Evolutionary conservation across 2,329 filamentous ascomycete species (phyloP).

Genomic region (Rhynchosporium secalis): DNA sequence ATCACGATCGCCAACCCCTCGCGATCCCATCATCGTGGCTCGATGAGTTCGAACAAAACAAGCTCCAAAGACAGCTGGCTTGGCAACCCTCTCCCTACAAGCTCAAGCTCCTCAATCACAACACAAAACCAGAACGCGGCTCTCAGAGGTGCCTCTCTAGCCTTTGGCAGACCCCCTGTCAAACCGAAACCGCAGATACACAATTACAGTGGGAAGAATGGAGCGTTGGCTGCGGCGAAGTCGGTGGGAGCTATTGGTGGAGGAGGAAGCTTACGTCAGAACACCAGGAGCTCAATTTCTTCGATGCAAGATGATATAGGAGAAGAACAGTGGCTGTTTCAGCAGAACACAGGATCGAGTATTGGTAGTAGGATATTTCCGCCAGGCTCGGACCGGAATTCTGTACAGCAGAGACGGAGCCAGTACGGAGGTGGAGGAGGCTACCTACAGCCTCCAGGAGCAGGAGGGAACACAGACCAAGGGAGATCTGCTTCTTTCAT

Average conservation of each 20-base stretch:
- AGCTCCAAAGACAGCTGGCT: slow-evolving; percentile 22
- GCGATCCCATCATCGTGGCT: slow-evolving; percentile 28
- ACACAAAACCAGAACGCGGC: slow-evolving; percentile 45
- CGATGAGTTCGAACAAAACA: slow-evolving; percentile 26
- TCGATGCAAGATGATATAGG: slow-evolving; percentile 38
- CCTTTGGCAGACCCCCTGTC: slow-evolving; percentile 47
- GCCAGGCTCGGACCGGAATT: slow-evolving; percentile 22
- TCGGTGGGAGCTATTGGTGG: slow-evolving; percentile 38
- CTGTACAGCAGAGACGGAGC: slow-evolving; percentile 22
- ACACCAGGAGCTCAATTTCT: slow-evolving; percentile 7
- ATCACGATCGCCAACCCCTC: slow-evolving; percentile 26
- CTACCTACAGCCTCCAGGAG: slow-evolving; percentile 28
- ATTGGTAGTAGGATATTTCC: slow-evolving; percentile 23
- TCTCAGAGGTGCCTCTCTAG: slow-evolving; percentile 49
- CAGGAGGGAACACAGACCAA: slow-evolving; percentile 21
- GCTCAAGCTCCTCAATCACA: slow-evolving; percentile 7
- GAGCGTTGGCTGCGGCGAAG: slow-evolving; percentile 48
- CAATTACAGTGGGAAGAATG: slow-evolving; percentile 45
- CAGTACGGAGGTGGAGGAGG: slow-evolving; percentile 21
- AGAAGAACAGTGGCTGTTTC: slow-evolving; percentile 16
- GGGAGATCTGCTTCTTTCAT: slow-evolving; percentile 59
- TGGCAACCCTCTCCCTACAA: slow-evolving; percentile 24
- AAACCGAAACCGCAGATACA: slow-evolving; percentile 43
- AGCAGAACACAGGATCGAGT: slow-evolving; percentile 30
- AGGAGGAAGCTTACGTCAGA: slow-evolving; percentile 15